Evolutionary conservation across 768 basidiomycete genomes (phyloP).

Genomic region (Agaricus bisporus): DNA sequence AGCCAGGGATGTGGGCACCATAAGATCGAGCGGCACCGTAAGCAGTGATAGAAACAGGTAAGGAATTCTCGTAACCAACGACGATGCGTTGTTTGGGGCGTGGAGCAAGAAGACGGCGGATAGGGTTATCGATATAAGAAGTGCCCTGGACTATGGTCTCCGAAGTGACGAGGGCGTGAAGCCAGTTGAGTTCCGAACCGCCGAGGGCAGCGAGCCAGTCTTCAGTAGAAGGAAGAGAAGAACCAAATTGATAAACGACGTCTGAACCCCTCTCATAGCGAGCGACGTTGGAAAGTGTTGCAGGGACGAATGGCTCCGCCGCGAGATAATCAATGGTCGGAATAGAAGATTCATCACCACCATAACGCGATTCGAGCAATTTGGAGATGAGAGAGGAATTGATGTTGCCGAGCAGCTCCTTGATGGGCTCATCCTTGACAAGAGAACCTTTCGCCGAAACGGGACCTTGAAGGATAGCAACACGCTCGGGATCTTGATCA

Average conservation of each 20-base stretch:
- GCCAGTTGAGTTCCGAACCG: conserved; percentile 79
- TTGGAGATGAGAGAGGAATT: conserved; percentile 70
- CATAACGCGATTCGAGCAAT: conserved; percentile 74
- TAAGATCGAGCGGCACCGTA: conserved; percentile 79
- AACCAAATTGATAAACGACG: conserved; percentile 45
- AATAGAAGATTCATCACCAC: conserved; percentile 64
- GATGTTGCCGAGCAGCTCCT: conserved; percentile 86
- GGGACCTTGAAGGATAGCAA: conserved; percentile 96
- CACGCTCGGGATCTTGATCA: conserved; percentile 97
- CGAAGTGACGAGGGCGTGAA: conserved; percentile 77
- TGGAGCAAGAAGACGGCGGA: conserved; percentile 81
- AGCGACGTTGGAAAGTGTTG: conserved; percentile 34
- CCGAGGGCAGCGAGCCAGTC: conserved; percentile 84
- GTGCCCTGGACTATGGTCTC: conserved; percentile 82
- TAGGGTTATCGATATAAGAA: conserved; percentile 83
- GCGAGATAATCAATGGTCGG: conserved; percentile 84
- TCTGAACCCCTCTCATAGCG: conserved; percentile 35
- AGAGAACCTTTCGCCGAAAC: conserved; percentile 87
- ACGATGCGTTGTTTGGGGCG: conserved; percentile 75
- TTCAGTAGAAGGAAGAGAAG: conserved; percentile 47
- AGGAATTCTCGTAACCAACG: conserved; percentile 39
- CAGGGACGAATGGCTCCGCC: conserved; percentile 28
- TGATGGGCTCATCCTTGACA: conserved; percentile 90
- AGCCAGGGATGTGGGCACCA: conserved; percentile 62
- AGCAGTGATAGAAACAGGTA: conserved; percentile 53